A percentile compares a stretch with the other conserved stretches of the same genome.
Evolutionary conservation across 345 rosid species (phyloP).

Genomic region (Corchorus capsularis): DNA sequence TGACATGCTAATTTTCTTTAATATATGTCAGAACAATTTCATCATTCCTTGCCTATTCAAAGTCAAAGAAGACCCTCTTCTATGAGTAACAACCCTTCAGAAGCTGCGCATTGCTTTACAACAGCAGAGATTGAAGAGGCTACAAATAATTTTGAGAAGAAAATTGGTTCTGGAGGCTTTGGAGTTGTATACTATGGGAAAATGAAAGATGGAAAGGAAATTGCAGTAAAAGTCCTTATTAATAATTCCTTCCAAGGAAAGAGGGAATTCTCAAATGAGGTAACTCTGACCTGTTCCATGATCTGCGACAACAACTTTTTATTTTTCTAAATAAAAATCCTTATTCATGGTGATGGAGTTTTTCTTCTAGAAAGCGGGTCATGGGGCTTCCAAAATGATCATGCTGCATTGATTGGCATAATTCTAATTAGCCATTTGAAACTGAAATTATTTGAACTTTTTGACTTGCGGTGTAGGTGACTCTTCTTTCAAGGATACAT

Average conservation of each 20-base stretch:
- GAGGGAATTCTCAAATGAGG: conserved; percentile 96
- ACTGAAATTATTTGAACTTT: conserved; percentile 20
- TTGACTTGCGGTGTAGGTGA: conserved; percentile 54
- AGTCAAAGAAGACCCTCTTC: conserved; percentile 55
- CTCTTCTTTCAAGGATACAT: conserved; percentile 97
- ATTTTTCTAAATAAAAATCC: background rate
- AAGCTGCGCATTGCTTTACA: conserved; percentile 85
- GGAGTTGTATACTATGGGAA: conserved; percentile 90
- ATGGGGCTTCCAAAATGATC: background rate
- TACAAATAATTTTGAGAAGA: conserved; percentile 73
- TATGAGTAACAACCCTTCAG: conserved; percentile 64
- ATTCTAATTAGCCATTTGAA: conserved; percentile 3
- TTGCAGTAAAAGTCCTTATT: conserved; percentile 83
- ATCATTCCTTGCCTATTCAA: conserved; percentile 51
- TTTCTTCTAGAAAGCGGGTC: background rate
- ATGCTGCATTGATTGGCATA: conserved; percentile 3
- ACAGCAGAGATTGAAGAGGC: conserved; percentile 76
- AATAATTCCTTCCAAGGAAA: conserved; percentile 91
- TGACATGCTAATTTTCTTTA: conserved; percentile 21
- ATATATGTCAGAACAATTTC: conserved; percentile 42
- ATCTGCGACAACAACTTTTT: background rate
- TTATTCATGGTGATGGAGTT: background rate
- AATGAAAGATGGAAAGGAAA: conserved; percentile 87
- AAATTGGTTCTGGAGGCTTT: conserved; percentile 97
- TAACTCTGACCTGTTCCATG: conserved; percentile 28